Evolutionary conservation across 1,139 yeast genomes (phyloP), one percentile per base, ranked within the genome.

Genomic region (Zhuliangozyma parablackwelliae): DNA sequence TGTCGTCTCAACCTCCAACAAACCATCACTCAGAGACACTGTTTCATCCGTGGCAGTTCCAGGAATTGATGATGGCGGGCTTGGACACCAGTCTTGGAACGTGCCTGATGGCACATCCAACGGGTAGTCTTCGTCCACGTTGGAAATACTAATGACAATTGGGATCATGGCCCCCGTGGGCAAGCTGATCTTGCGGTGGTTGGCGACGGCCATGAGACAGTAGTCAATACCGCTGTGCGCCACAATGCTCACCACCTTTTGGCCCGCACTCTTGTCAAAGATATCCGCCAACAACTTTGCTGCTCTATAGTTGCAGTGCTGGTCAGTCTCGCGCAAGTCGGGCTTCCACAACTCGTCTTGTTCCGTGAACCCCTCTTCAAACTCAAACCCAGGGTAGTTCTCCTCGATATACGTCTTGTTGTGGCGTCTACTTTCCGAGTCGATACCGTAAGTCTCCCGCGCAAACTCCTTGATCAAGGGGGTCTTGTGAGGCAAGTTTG

Each of bases 401-500:
- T 43, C 32, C 7, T 37, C 38, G 11, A 66, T 56, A 36, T 55
- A 63, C 7, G 46, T 37, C 35, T 53, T 56, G 33, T 43, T 36
- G 41, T 66, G 69, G 39, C 70, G 57, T 39, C 55, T 47, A 42
- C 69, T 65, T 31, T 57, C 60, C 3, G 70, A 60, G 5, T 60
- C 63, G 28, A 66, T 52, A 1, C 73, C 73, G 43, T 63, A 66
- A 4, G 62, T 56, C 39, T 67, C 73, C 30, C 72, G 49, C 1
- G 65, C 59, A 26, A 43, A 35, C 39, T 66, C 72, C 33, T 61
- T 64, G 11, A 65, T 54, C 1, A 48, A 38, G 2, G 67, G 65
- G 38, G 57, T 47, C 2, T 31, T 21, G 12, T 39, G 32, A 5
- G 38, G 29, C 10, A 43, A 37, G 25, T 50, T 36, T 1, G 42